Percentiles rank a stretch among this genome's conserved stretches.
Conservation (phyloP, 2,329 filamentous ascomycete species). For the Trichophyton verrucosum region DNA sequence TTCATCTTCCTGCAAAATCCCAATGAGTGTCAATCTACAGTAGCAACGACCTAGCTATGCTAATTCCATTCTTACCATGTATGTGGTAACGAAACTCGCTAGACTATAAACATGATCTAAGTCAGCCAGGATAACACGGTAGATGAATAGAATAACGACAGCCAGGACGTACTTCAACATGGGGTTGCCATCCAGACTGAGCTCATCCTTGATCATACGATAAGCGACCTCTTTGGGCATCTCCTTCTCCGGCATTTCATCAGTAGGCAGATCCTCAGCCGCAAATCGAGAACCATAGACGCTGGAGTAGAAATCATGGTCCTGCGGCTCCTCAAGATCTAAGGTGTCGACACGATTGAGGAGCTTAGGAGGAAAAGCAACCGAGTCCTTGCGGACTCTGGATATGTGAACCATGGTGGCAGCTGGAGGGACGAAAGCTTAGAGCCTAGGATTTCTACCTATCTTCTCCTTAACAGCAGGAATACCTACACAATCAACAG, state of each 20-base stretch:
- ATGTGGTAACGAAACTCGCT: conserved; percentile 88
- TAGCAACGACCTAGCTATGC: background rate
- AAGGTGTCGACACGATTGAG: conserved; percentile 37
- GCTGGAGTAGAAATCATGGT: conserved; percentile 52
- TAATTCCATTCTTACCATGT: conserved; percentile 56
- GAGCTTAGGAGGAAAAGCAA: conserved; percentile 25
- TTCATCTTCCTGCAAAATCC: conserved; percentile 60
- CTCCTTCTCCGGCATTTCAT: conserved; percentile 77
- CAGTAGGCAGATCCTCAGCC: conserved; percentile 61
- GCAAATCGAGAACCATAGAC: conserved; percentile 86
- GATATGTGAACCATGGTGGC: conserved; percentile 32
- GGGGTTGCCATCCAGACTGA: conserved; percentile 82
- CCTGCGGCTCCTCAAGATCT: conserved; percentile 31
- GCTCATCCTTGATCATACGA: conserved; percentile 89
- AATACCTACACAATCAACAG: background rate
- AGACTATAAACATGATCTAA: conserved; percentile 41
- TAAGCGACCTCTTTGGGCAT: conserved; percentile 94
- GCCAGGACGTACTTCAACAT: conserved; percentile 47
- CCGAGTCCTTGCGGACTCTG: conserved; percentile 25
- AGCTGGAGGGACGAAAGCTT: background rate
- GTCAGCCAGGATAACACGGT: background rate
- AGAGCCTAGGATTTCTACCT: background rate
- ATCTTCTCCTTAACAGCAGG: background rate
- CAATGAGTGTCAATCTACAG: background rate
- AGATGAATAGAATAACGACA: background rate